Conservation (phyloP, 2,329 filamentous ascomycete genomes). For the Sporothrix inflata region DNA sequence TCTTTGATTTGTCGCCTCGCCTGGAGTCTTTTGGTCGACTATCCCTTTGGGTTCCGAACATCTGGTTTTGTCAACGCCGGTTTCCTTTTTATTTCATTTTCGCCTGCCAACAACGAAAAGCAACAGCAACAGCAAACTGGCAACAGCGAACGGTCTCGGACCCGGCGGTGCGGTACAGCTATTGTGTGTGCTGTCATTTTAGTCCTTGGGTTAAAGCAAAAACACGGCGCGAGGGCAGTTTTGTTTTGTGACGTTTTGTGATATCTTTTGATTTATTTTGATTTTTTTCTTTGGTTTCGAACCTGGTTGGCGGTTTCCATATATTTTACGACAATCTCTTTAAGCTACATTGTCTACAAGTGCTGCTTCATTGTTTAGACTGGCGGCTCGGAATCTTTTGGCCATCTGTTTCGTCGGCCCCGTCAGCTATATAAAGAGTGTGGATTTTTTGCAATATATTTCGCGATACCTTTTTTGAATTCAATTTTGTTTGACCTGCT, state of each 20-base stretch:
- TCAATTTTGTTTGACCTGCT: not conserved
- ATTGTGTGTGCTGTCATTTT: not conserved
- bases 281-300: not conserved
- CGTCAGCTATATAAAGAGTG: not conserved
- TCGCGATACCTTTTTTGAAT: slow-evolving; percentile 18
- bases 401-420: not conserved
- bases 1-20: not conserved
- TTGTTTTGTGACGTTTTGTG: slow-evolving; percentile 5
- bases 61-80: not conserved
- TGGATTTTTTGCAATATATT: not conserved
- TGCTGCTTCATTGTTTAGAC: not conserved
- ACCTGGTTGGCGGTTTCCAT: not conserved
- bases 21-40: not conserved
- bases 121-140: no score
- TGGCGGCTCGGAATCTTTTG: slow-evolving; percentile 11
- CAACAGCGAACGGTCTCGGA: not conserved
- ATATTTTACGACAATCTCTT: not conserved
- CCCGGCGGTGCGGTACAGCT: not conserved
- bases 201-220: no score
- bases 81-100: not conserved
- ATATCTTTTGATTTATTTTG: not conserved
- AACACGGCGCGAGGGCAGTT: not conserved
- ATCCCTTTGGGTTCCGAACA: not conserved
- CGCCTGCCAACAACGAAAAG: not conserved
- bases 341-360: not conserved